Evolutionary conservation across 805 yeast genomes (phyloP), one percentile per base, ranked within the genome.

Genomic region (Teunomyces barrocoloradensis): DNA sequence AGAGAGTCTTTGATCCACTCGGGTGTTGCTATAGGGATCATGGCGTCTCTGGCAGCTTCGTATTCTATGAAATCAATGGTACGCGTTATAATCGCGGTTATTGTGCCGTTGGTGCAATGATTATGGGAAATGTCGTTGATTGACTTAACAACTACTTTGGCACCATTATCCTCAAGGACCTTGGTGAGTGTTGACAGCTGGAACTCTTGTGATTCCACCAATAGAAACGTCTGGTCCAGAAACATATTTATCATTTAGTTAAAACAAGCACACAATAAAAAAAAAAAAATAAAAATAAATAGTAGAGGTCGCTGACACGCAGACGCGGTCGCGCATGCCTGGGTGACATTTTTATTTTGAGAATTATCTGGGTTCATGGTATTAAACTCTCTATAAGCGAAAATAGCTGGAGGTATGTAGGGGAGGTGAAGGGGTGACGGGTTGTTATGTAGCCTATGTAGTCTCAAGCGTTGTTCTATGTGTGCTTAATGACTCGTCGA

Each of bases 11-110:
- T 53, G 2, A 87, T 69, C 89, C 94, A 89, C 4, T 69, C 61
- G 0, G 82, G 74, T 0, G 78, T 75, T 12, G 87, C 85, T 1
- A 86, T 76, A 0, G 94, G 89, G 11, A 85, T 72, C 81, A 86
- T 74, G 32, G 76, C 66, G 12, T 70, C 69, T 30, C 68, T 69
- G 4, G 85, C 77, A 28, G 68, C 64, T 2, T 52, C 55, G 55
- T 74, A 81, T 27, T 77, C 82, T 2, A 75, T 74, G 52, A 86
- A 87, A 21, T 79, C 73, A 15, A 72, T 64, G 4, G 78, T 66
- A 36, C 69, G 64, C 15, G 88, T 66, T 12, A 88, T 72, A 15
- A 87, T 66, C 57, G 83, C 83, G 7, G 77, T 68, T 23, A 68
- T 57, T 11, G 25, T 25, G 17, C n/a, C 15, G 27, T 25, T 9